These are phyloP conservation scores for Tulasnella calospora DNA, from an alignment of 768 basidiomycete genomes.

Conservation along the genomic window DNA sequence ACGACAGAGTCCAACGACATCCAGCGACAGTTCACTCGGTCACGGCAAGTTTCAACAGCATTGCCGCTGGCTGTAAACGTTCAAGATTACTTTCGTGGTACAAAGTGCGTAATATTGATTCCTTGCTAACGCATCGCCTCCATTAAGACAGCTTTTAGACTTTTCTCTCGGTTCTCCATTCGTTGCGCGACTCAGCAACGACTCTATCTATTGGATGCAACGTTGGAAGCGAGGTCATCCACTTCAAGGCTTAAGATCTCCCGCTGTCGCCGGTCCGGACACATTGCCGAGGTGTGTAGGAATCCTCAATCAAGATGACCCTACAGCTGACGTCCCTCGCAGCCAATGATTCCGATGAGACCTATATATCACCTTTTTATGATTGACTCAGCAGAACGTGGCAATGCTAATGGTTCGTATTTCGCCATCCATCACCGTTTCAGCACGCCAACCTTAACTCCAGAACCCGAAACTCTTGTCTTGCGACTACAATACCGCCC, in stretches of 20 bases:
- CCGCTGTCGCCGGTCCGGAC: neutral
- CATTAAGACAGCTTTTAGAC: constrained; percentile 42
- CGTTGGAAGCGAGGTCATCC: constrained; percentile 30
- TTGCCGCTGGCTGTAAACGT: constrained; percentile 90
- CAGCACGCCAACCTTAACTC: constrained; percentile 2
- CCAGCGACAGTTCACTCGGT: constrained; percentile 48
- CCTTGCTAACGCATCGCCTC: neutral
- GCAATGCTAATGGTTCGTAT: constrained; percentile 15
- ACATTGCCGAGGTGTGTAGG: constrained; percentile 9
- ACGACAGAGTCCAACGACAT: constrained; percentile 51
- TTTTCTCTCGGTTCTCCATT: constrained; percentile 53
- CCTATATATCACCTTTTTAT: constrained; percentile 78
- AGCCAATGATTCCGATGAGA: constrained; percentile 74
- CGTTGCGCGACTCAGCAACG: constrained; percentile 20
- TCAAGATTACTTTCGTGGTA: constrained; percentile 90
- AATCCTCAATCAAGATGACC: neutral
- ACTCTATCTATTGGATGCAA: constrained; percentile 48
- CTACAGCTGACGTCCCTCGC: constrained; percentile 9
- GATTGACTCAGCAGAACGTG: constrained; percentile 66
- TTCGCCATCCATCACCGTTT: neutral
- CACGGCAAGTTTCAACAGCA: constrained; percentile 56
- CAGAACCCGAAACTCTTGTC: constrained; percentile 59
- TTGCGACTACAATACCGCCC: constrained; percentile 71
- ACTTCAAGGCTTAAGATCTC: constrained; percentile 39
- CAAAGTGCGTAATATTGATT: constrained; percentile 48